Conservation (phyloP, 257 asterid species). For the Coffea canephora region DNA sequence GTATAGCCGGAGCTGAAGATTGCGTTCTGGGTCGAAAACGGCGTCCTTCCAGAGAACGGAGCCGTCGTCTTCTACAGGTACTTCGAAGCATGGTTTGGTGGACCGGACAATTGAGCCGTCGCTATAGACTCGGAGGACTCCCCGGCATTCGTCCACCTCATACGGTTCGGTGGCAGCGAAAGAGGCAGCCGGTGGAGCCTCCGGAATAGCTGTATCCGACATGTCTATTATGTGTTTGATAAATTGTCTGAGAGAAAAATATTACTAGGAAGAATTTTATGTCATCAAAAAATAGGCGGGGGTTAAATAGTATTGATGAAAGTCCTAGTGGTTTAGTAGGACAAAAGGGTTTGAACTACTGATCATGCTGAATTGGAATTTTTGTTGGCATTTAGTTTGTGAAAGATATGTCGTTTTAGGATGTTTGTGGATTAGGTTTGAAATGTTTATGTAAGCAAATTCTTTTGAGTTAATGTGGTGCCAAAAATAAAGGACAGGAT, state of each 20-base stretch:
- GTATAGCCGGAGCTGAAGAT: slow-evolving; percentile 69
- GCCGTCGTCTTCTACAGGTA: slow-evolving; percentile 56
- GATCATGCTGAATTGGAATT: slow-evolving; percentile 12
- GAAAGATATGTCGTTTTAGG: neutral
- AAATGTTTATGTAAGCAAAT: slow-evolving; percentile 4
- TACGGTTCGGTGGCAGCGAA: slow-evolving; percentile 20
- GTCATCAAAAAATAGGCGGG: neutral
- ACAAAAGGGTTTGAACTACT: slow-evolving; percentile 1
- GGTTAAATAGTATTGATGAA: neutral
- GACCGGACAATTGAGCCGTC: slow-evolving; percentile 74
- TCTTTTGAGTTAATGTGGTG: neutral
- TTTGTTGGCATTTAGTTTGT: neutral
- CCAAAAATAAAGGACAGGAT: slow-evolving; percentile 14
- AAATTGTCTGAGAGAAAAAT: neutral
- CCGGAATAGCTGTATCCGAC: neutral
- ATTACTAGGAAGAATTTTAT: neutral
- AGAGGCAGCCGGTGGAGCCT: neutral
- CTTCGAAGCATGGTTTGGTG: slow-evolving; percentile 44
- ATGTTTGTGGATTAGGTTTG: neutral
- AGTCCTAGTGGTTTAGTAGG: neutral
- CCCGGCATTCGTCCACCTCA: slow-evolving; percentile 77
- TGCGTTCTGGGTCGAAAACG: slow-evolving; percentile 35
- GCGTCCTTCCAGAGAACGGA: slow-evolving; percentile 65
- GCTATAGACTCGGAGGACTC: slow-evolving; percentile 57
- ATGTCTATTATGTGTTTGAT: neutral